A percentile compares a stretch with the other conserved stretches of the same genome.
Conservation (phyloP, 495 filamentous ascomycete species). For the Acidiella bohemica region DNA sequence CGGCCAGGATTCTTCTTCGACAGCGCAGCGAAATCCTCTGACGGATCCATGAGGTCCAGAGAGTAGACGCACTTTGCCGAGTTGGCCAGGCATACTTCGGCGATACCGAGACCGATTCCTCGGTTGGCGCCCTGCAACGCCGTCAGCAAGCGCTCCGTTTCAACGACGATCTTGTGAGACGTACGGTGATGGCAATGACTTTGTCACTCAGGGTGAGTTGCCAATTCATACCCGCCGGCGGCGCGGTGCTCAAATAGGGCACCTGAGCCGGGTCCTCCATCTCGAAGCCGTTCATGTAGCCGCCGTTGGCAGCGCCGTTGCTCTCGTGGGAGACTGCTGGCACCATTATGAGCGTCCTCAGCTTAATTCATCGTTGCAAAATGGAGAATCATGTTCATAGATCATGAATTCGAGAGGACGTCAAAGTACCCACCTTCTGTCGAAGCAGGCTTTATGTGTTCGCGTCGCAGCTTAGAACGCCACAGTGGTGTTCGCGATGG, state of each 20-base stretch:
- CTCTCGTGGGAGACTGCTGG: slow-evolving; percentile 4
- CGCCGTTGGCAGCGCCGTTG: slow-evolving; percentile 5
- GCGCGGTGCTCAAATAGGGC: slow-evolving; percentile 16
- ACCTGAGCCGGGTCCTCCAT: not conserved
- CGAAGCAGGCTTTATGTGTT: no score
- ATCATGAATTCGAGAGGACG: no score
- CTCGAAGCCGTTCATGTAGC: slow-evolving; percentile 1
- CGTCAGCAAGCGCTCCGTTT: no score
- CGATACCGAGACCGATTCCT: slow-evolving; percentile 29
- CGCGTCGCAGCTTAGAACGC: no score
- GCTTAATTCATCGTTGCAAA: no score
- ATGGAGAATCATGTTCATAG: no score
- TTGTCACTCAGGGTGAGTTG: slow-evolving; percentile 21
- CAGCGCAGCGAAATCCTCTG: slow-evolving; percentile 28
- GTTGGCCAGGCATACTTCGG: slow-evolving; percentile 33
- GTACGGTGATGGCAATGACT: slow-evolving; percentile 27
- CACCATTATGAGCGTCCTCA: slow-evolving; percentile 5
- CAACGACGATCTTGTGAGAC: no score
- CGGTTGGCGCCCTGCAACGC: slow-evolving; percentile 34
- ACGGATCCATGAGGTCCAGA: slow-evolving; percentile 33
- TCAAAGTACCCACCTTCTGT: no score
- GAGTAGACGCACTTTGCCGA: slow-evolving; percentile 30
- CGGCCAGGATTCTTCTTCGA: slow-evolving; percentile 25
- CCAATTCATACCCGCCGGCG: slow-evolving; percentile 18
- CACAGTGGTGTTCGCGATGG: no score